Percentiles rank a stretch among this genome's conserved stretches.
Evolutionary conservation across 73 alveolate genomes (phyloP).

Genomic region (Blepharisma japonicum): DNA sequence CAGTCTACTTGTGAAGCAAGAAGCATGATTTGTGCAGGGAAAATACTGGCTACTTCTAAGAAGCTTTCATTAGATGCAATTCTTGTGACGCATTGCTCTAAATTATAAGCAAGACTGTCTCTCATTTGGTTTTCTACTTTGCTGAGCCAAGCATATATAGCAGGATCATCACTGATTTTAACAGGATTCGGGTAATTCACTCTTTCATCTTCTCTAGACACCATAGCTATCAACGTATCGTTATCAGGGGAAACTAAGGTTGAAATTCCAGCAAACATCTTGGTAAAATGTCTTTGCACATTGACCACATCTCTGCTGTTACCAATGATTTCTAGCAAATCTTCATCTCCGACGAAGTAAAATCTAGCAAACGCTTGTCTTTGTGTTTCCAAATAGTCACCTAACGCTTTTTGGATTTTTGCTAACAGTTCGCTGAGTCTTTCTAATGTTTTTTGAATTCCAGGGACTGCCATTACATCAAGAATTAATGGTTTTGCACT

Average conservation of each 20-base stretch:
- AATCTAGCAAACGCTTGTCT: constrained; percentile 99
- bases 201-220: constrained; percentile 96
- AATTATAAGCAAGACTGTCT: constrained; percentile 82
- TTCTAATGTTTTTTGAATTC: constrained; percentile 93
- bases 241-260: constrained; percentile 58
- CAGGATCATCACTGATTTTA: constrained; percentile 96
- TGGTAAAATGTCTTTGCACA: constrained; percentile 98
- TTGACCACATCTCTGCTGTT: constrained; percentile 96
- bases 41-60: constrained; percentile 85
- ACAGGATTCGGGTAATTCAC: constrained; percentile 84
- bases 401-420: constrained; percentile 84
- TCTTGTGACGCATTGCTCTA: constrained; percentile 81
- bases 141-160: constrained; percentile 97
- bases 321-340: constrained; percentile 98
- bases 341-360: constrained; percentile 99
- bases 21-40: constrained; percentile 95
- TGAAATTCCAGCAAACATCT: constrained; percentile 98
- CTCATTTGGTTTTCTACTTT: constrained; percentile 96
- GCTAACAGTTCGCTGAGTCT: constrained; percentile 89
- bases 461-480: constrained; percentile 92
- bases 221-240: constrained; percentile 90
- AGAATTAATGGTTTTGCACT: constrained; percentile 88
- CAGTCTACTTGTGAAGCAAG: constrained; percentile 92
- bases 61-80: constrained; percentile 73
- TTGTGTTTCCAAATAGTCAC: constrained; percentile 98